Conservation (phyloP, 2,329 filamentous ascomycete species). For the Sphaerulina musiva region DNA sequence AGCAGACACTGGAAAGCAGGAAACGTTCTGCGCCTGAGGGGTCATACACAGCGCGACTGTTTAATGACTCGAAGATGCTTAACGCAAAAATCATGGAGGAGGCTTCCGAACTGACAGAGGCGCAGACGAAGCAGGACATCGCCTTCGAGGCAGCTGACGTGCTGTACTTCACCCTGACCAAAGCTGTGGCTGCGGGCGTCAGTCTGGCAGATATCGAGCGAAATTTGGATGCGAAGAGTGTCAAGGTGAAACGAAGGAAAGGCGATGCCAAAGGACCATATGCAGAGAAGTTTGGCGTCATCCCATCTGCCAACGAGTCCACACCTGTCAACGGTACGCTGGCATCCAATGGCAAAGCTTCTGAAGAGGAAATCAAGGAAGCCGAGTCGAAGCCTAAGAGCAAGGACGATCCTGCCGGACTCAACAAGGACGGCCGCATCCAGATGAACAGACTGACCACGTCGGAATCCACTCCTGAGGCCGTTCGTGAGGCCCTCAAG, state of each 20-base stretch:
- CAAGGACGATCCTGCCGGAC: slow-evolving; percentile 46
- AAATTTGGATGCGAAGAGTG: slow-evolving; percentile 86
- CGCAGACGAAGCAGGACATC: slow-evolving; percentile 71
- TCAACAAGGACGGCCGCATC: slow-evolving; percentile 54
- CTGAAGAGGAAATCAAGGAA: slow-evolving; percentile 42
- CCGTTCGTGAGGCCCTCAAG: slow-evolving; percentile 69
- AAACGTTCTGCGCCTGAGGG: slow-evolving; percentile 77
- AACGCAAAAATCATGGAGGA: slow-evolving; percentile 98
- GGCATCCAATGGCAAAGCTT: slow-evolving; percentile 20
- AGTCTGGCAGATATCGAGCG: slow-evolving; percentile 82
- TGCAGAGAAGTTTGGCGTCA: slow-evolving; percentile 72
- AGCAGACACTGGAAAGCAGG: slow-evolving; percentile 76
- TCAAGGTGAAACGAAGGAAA: slow-evolving; percentile 88
- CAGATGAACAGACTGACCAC: slow-evolving; percentile 75
- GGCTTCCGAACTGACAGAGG: slow-evolving; percentile 87
- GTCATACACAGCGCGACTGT: slow-evolving; percentile 89
- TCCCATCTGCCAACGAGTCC: slow-evolving; percentile 17
- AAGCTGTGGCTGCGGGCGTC: slow-evolving; percentile 78
- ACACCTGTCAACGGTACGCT: slow-evolving; percentile 39
- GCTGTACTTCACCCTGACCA: slow-evolving; percentile 91
- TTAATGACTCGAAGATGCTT: slow-evolving; percentile 82
- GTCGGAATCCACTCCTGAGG: slow-evolving; percentile 54
- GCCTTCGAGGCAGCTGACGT: slow-evolving; percentile 93
- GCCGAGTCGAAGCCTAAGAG: slow-evolving; percentile 50
- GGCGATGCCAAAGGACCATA: slow-evolving; percentile 93